Evolutionary conservation across 2,329 filamentous ascomycete genomes (phyloP).

Genomic region (Lizonia empirigonia): DNA sequence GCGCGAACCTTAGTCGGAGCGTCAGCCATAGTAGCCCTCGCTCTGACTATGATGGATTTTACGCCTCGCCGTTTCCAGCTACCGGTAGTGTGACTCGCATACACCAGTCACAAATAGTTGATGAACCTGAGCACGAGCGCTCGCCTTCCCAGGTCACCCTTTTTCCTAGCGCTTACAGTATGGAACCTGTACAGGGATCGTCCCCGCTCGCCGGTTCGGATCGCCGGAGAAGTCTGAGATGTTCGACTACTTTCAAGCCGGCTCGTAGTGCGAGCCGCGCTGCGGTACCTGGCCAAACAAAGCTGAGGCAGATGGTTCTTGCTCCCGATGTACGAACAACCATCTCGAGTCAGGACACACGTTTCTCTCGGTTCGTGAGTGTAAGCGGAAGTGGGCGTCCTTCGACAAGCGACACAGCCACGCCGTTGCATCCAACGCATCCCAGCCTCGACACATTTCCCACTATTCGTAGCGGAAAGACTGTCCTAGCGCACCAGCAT

Average conservation of each 20-base stretch:
- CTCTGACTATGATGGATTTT: constrained; percentile 27
- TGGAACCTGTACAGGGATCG: constrained; percentile 20
- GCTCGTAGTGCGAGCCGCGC: constrained; percentile 32
- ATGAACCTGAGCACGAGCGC: constrained; percentile 19
- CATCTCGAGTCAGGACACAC: constrained; percentile 26
- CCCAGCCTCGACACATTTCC: constrained; percentile 23
- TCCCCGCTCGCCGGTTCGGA: constrained; percentile 18
- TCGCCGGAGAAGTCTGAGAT: constrained; percentile 20
- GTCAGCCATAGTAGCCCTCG: constrained; percentile 19
- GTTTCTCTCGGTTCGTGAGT: constrained; percentile 28
- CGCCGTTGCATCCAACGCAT: constrained; percentile 30
- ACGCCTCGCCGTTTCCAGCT: constrained; percentile 28
- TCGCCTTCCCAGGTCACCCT: constrained; percentile 32
- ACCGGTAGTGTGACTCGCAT: constrained; percentile 33
- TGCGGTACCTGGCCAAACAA: constrained; percentile 43
- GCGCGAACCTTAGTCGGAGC: constrained; percentile 28
- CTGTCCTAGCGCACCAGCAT: constrained; percentile 10
- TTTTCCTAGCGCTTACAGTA: constrained; percentile 20
- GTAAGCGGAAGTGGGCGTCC: constrained; percentile 31
- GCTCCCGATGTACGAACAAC: constrained; percentile 31
- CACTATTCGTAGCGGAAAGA: constrained; percentile 12
- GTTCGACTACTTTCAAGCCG: constrained; percentile 25
- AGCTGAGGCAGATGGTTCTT: constrained; percentile 43
- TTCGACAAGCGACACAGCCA: constrained; percentile 39
- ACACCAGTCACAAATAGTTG: constrained; percentile 6